These are phyloP conservation scores for Beverwykella pulmonaria DNA, from an alignment of 495 filamentous ascomycete genomes.

Conservation along the genomic window DNA sequence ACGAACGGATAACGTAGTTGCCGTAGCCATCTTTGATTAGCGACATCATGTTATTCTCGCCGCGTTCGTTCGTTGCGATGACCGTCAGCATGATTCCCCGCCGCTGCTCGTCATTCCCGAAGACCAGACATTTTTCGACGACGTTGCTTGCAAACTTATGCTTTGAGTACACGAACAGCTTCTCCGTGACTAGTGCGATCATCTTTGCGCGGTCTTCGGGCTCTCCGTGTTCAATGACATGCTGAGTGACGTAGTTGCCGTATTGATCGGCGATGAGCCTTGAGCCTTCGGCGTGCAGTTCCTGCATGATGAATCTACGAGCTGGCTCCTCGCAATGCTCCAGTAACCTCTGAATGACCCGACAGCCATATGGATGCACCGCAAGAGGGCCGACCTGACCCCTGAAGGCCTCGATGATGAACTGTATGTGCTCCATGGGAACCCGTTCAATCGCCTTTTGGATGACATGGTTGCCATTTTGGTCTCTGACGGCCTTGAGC, in stretches of 20 bases:
- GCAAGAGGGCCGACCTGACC: slow-evolving; percentile 78
- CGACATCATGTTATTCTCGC: slow-evolving; percentile 66
- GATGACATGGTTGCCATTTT: slow-evolving; percentile 96
- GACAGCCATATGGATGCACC: slow-evolving; percentile 83
- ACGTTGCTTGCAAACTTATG: slow-evolving; percentile 98
- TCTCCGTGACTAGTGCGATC: slow-evolving; percentile 69
- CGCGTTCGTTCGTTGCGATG: slow-evolving; percentile 61
- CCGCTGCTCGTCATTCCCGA: slow-evolving; percentile 69
- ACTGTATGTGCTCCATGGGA: slow-evolving; percentile 76
- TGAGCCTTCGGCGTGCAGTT: slow-evolving; percentile 73
- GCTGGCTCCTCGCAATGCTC: slow-evolving; percentile 79
- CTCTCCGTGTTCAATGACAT: slow-evolving; percentile 83
- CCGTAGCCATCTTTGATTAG: slow-evolving; percentile 92
- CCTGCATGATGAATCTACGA: slow-evolving; percentile 69
- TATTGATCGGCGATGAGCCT: slow-evolving; percentile 85
- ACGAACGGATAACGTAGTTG: slow-evolving; percentile 96
- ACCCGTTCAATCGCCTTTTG: slow-evolving; percentile 93
- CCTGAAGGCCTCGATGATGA: slow-evolving; percentile 84
- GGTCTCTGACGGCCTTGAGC: slow-evolving; percentile 78
- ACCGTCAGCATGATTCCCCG: slow-evolving; percentile 70
- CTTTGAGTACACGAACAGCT: slow-evolving; percentile 76
- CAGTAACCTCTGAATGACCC: slow-evolving; percentile 90
- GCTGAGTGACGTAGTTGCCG: slow-evolving; percentile 96
- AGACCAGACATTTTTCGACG: slow-evolving; percentile 89
- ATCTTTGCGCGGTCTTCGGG: slow-evolving; percentile 73